Conservation (phyloP, 1,284 basidiomycete genomes). For the Exsudoporus floridanus region DNA sequence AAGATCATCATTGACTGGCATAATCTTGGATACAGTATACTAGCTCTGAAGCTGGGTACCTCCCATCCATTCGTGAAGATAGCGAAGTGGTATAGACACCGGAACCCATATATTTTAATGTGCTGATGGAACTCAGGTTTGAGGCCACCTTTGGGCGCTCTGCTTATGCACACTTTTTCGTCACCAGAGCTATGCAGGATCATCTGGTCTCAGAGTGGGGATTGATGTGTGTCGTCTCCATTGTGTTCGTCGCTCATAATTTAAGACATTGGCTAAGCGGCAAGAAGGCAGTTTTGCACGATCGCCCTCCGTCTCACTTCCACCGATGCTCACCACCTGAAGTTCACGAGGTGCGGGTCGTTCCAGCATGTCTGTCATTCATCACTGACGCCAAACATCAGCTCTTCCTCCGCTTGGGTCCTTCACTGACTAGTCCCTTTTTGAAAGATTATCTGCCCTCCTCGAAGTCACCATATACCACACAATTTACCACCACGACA, state of each 20-base stretch:
- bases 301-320: conserved; percentile 85
- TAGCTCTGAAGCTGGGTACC: conserved; percentile 77
- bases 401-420: conserved; percentile 57
- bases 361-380: conserved; percentile 6
- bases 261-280: conserved; percentile 55
- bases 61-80: conserved; percentile 70
- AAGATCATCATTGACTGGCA: conserved; percentile 99
- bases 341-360: conserved; percentile 62
- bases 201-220: conserved; percentile 74
- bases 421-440: conserved; percentile 34
- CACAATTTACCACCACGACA: conserved; percentile 54
- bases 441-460: conserved; percentile 44
- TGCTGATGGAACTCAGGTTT: conserved; percentile 54
- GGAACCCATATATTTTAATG: neutral
- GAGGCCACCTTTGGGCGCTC: conserved; percentile 74
- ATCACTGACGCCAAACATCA: conserved; percentile 31
- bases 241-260: neutral
- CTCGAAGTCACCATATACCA: conserved; percentile 54
- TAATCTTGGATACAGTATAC: conserved; percentile 93
- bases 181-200: conserved; percentile 85
- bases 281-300: conserved; percentile 75
- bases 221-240: conserved; percentile 57
- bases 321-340: conserved; percentile 66
- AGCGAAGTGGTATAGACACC: conserved; percentile 61
- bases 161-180: conserved; percentile 92